Evolutionary conservation across 1,284 basidiomycete species (phyloP).

Genomic region (Leccinum angustisporum): DNA sequence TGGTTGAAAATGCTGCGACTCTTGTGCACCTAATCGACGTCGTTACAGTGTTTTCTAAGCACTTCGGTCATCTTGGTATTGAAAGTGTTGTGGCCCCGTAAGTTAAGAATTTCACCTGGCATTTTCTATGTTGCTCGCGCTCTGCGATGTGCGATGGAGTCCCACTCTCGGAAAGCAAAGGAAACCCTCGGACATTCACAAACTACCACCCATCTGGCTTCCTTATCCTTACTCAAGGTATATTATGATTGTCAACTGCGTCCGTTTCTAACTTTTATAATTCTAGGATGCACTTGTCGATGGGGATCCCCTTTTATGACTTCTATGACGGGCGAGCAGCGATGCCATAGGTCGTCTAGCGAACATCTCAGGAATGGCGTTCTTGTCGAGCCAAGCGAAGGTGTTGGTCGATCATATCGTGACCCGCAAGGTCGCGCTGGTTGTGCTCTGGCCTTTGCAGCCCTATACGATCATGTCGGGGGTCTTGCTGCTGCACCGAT

Average conservation of each 20-base stretch:
- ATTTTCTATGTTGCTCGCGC: slow-evolving; percentile 56
- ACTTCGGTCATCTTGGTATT: slow-evolving; percentile 46
- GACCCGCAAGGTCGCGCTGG: slow-evolving; percentile 93
- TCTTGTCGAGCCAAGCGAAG: slow-evolving; percentile 88
- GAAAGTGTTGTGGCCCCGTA: slow-evolving; percentile 22
- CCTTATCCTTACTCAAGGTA: slow-evolving; percentile 80
- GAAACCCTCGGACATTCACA: slow-evolving; percentile 72
- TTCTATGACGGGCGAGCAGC: slow-evolving; percentile 80
- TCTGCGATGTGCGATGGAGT: slow-evolving; percentile 59
- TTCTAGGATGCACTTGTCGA: slow-evolving; percentile 78
- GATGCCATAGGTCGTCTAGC: slow-evolving; percentile 90
- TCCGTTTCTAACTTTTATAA: slow-evolving; percentile 6
- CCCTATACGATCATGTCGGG: slow-evolving; percentile 91
- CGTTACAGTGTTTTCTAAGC: slow-evolving; percentile 59
- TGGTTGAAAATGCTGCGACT: slow-evolving; percentile 78
- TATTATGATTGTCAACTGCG: slow-evolving; percentile 14
- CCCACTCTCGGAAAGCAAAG: slow-evolving; percentile 54
- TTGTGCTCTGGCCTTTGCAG: slow-evolving; percentile 91
- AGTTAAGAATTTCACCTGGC: not conserved
- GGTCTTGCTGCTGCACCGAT: slow-evolving; percentile 92
- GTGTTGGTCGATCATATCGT: slow-evolving; percentile 92
- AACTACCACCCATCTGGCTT: slow-evolving; percentile 68
- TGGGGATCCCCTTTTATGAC: slow-evolving; percentile 75
- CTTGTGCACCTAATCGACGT: slow-evolving; percentile 79
- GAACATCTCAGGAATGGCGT: slow-evolving; percentile 80